These are phyloP conservation scores for Cerrena zonata DNA, from an alignment of 1,284 basidiomycete species.

Conservation along the genomic window DNA sequence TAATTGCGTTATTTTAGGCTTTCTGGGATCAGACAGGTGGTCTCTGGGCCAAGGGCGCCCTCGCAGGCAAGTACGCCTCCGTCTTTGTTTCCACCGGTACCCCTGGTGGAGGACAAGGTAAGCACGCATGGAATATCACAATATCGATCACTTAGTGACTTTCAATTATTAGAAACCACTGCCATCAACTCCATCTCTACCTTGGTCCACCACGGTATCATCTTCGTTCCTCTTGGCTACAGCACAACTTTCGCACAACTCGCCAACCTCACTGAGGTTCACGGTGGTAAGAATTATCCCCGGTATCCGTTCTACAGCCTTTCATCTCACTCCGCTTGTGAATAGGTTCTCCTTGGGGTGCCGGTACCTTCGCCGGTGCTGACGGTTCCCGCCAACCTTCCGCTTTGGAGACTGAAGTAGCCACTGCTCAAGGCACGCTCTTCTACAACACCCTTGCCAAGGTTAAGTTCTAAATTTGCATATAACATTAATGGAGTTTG, in stretches of 20 bases:
- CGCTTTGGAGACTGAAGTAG: slow-evolving; percentile 60
- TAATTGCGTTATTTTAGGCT: slow-evolving; percentile 41
- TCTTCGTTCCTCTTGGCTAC: slow-evolving; percentile 80
- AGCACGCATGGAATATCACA: slow-evolving; percentile 1
- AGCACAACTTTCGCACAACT: slow-evolving; percentile 51
- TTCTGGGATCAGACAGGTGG: slow-evolving; percentile 80
- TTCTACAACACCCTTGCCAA: slow-evolving; percentile 50
- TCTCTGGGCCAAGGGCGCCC: slow-evolving; percentile 68
- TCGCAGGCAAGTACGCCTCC: slow-evolving; percentile 77
- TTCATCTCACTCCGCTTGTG: not conserved
- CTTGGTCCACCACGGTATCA: slow-evolving; percentile 75
- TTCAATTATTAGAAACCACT: slow-evolving; percentile 46
- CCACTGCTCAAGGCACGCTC: slow-evolving; percentile 57
- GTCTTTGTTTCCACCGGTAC: slow-evolving; percentile 65
- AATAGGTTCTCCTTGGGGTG: slow-evolving; percentile 67
- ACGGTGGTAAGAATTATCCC: slow-evolving; percentile 52
- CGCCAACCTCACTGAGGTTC: slow-evolving; percentile 55
- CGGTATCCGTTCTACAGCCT: not conserved
- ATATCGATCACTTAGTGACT: not conserved
- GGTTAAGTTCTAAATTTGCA: slow-evolving; percentile 25
- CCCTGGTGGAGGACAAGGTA: slow-evolving; percentile 62
- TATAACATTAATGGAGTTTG: too few species aligned
- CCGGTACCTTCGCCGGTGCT: slow-evolving; percentile 60
- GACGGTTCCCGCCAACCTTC: slow-evolving; percentile 63
- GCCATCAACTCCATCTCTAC: slow-evolving; percentile 63